A percentile compares a stretch with the other conserved stretches of the same genome.
Evolutionary conservation across 106 monocot genomes (phyloP).

Genomic region (Hemerocallis citrina): DNA sequence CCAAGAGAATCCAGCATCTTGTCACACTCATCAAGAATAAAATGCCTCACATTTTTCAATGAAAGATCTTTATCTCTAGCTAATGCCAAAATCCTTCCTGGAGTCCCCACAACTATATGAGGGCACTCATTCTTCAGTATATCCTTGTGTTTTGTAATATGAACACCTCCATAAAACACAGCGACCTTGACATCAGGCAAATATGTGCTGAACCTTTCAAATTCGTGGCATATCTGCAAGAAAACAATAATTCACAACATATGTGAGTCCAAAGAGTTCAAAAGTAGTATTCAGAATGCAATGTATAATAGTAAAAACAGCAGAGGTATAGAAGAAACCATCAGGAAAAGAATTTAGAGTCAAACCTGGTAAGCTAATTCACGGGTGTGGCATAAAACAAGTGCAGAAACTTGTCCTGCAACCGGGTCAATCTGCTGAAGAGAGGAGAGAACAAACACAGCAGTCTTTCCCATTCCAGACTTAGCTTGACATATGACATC

Average conservation of each 20-base stretch:
- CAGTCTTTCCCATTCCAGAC: slow-evolving; percentile 99
- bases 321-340: background rate
- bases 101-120: slow-evolving; percentile 96
- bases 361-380: slow-evolving; percentile 95
- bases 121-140: slow-evolving; percentile 96
- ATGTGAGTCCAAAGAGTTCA: background rate
- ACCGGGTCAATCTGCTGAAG: slow-evolving; percentile 97
- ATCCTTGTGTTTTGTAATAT: slow-evolving; percentile 82
- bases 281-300: background rate
- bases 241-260: background rate
- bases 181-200: slow-evolving; percentile 83
- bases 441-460: slow-evolving; percentile 93
- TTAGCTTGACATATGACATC: slow-evolving; percentile 99
- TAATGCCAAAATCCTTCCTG: slow-evolving; percentile 93
- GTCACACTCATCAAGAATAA: slow-evolving; percentile 99
- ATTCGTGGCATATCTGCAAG: slow-evolving; percentile 94
- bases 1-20: slow-evolving; percentile 83
- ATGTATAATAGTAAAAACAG: background rate
- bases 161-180: slow-evolving; percentile 96
- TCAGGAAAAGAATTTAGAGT: background rate
- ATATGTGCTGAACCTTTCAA: slow-evolving; percentile 96
- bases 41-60: slow-evolving; percentile 97
- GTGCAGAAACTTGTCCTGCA: slow-evolving; percentile 90
- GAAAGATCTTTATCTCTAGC: slow-evolving; percentile 87
- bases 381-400: slow-evolving; percentile 92